Evolutionary conservation across 2,329 filamentous ascomycete species (phyloP).

Genomic region (Penicillium sp.): DNA sequence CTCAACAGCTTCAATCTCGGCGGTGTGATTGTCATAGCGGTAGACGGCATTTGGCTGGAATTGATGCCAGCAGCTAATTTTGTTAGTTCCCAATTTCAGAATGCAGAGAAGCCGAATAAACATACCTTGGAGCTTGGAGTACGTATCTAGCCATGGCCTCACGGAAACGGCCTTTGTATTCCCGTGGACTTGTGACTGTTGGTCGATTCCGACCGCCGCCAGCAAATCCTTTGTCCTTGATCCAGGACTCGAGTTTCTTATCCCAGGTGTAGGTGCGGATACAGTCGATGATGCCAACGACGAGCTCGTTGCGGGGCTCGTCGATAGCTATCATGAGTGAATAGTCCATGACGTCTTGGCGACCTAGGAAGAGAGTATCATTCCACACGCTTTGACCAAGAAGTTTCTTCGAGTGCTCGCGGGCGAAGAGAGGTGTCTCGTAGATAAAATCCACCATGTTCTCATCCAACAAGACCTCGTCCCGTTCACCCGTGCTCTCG

Average conservation of each 20-base stretch:
- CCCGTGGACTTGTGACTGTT: conserved; percentile 93
- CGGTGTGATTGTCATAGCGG: conserved; percentile 30
- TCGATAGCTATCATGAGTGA: conserved; percentile 98
- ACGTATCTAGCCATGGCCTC: conserved; percentile 92
- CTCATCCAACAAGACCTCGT: conserved; percentile 93
- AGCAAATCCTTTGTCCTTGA: conserved; percentile 89
- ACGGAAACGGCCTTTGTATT: conserved; percentile 93
- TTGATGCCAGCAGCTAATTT: conserved; percentile 46
- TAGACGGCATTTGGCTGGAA: conserved; percentile 36
- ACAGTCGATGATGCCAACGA: conserved; percentile 97
- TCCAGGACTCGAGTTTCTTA: conserved; percentile 99
- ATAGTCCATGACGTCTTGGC: conserved; percentile 99
- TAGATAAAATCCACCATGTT: conserved; percentile 99
- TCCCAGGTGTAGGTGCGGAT: conserved; percentile 99
- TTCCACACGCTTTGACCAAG: conserved; percentile 92
- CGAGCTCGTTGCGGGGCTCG: conserved; percentile 80
- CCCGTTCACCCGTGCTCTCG: conserved; percentile 88
- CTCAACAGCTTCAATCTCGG: conserved; percentile 25
- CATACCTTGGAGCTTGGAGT: conserved; percentile 49
- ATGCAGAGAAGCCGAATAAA: background rate
- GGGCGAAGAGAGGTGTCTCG: conserved; percentile 88
- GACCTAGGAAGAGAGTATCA: conserved; percentile 88
- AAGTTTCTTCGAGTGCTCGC: conserved; percentile 93
- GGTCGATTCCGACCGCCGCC: conserved; percentile 76
- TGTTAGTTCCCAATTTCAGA: conserved; percentile 4